These are phyloP conservation scores for Hydrangea macrophylla DNA, from an alignment of 148 eudicot genomes.

Conservation along the genomic window DNA sequence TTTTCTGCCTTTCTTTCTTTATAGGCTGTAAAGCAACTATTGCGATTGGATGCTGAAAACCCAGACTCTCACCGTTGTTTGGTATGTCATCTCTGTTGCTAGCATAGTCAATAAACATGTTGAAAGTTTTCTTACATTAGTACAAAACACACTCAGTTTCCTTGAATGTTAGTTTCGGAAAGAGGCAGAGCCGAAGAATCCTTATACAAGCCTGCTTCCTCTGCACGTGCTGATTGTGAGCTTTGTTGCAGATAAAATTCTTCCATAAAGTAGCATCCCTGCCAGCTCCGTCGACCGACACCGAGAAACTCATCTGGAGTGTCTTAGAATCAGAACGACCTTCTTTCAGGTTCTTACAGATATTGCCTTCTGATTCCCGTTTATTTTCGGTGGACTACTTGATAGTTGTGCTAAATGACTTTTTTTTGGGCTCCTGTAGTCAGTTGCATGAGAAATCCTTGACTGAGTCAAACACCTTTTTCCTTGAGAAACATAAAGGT, in stretches of 20 bases:
- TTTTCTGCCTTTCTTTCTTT: slow-evolving; percentile 14
- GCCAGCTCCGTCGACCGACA: slow-evolving; percentile 73
- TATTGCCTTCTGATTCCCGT: slow-evolving; percentile 4
- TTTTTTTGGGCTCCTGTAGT: slow-evolving; percentile 34
- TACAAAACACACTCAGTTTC: not conserved
- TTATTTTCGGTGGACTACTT: not conserved
- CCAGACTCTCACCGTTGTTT: slow-evolving; percentile 86
- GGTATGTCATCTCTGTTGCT: slow-evolving; percentile 41
- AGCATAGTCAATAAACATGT: not conserved
- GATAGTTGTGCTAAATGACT: not conserved
- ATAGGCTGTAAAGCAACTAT: slow-evolving; percentile 87
- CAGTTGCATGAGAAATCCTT: slow-evolving; percentile 75
- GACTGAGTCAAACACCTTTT: slow-evolving; percentile 61
- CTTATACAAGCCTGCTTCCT: not conserved
- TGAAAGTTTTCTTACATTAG: not conserved
- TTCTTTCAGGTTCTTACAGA: slow-evolving; percentile 54
- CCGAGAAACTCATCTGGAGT: slow-evolving; percentile 71
- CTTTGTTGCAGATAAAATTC: slow-evolving; percentile 61
- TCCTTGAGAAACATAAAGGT: slow-evolving; percentile 87
- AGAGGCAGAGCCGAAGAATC: not conserved
- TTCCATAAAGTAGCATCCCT: slow-evolving; percentile 70
- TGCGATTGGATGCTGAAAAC: slow-evolving; percentile 78
- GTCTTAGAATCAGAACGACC: slow-evolving; percentile 86
- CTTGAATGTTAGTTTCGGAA: not conserved
- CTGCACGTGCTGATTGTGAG: not conserved